Percentiles rank a stretch among this genome's conserved stretches.
phyloP scores from a whole-genome alignment of 352 stramenopile genomes.

The Aphanomyces euteiches region DNA sequence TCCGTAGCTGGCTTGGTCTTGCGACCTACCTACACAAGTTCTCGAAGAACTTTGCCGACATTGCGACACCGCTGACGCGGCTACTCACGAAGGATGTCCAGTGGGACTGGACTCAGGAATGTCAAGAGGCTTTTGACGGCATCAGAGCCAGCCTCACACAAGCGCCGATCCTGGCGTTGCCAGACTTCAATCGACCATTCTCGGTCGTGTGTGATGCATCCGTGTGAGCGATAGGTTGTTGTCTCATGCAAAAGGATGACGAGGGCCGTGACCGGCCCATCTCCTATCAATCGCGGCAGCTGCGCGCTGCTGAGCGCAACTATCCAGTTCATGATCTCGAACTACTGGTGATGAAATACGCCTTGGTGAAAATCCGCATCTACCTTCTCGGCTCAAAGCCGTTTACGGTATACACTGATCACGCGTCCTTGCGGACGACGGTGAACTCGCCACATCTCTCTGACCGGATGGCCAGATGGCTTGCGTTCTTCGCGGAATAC shows the following conservation, averaged over 20 bases:
- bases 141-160: constrained; percentile 9
- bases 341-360: constrained; percentile 34
- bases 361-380: constrained; percentile 36
- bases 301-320: constrained; percentile 33
- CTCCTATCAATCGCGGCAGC: constrained; percentile 34
- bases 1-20: constrained; percentile 8
- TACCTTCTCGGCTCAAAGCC: constrained; percentile 32
- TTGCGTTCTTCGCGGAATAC: constrained; percentile 37
- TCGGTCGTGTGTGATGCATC: constrained; percentile 35
- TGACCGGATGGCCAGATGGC: constrained; percentile 34
- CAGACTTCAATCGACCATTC: constrained; percentile 19
- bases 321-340: constrained; percentile 36
- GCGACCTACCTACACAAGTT: constrained; percentile 31
- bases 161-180: neutral
- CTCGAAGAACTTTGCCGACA: constrained; percentile 25
- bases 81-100: constrained; percentile 7
- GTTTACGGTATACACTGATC: constrained; percentile 37
- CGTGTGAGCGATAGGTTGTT: constrained; percentile 32
- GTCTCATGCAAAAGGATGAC: neutral
- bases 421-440: constrained; percentile 32
- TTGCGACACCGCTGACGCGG: constrained; percentile 21
- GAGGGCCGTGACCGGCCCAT: constrained; percentile 31
- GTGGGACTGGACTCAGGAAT: constrained; percentile 8
- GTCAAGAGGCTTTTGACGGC: constrained; percentile 9
- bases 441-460: constrained; percentile 26